These are phyloP conservation scores for Wickerhamomyces chaumierensis DNA, from an alignment of 805 yeast genomes.

Conservation along the genomic window DNA sequence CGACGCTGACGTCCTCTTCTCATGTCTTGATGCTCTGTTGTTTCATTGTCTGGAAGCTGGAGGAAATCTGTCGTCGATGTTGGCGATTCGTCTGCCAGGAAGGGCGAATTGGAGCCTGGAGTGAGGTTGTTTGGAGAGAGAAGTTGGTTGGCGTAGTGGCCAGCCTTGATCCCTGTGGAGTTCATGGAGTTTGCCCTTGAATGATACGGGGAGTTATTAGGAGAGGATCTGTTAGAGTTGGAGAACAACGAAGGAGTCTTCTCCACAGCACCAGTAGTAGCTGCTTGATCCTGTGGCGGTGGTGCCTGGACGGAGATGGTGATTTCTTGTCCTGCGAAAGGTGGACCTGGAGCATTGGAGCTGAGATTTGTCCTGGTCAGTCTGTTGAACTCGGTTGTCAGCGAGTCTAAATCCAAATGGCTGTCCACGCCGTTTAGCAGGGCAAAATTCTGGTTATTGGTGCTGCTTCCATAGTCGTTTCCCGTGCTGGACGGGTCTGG, in stretches of 20 bases:
- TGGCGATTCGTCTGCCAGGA: background rate
- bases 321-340: too few relatives aligned
- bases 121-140: constrained; percentile 2
- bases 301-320: constrained; percentile 21
- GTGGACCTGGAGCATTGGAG: constrained; percentile 2
- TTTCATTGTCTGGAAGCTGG: constrained; percentile 10
- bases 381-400: constrained; percentile 6
- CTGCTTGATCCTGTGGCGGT: constrained; percentile 24
- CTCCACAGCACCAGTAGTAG: constrained; percentile 27
- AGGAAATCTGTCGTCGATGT: constrained; percentile 3
- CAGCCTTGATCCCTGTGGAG: constrained; percentile 17
- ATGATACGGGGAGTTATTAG: constrained; percentile 24
- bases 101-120: background rate
- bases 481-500: too few relatives aligned
- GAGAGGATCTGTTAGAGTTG: constrained; percentile 24
- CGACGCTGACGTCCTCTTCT: constrained; percentile 25
- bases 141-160: constrained; percentile 7
- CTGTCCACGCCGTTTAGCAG: background rate
- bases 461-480: constrained; percentile 7
- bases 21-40: constrained; percentile 11
- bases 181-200: constrained; percentile 21
- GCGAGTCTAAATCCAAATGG: constrained; percentile 1
- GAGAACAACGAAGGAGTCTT: constrained; percentile 47
- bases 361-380: constrained; percentile 14
- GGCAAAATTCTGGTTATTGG: background rate